Conservation (phyloP, 2,329 filamentous ascomycete genomes). For the Grosmannia serpens region DNA sequence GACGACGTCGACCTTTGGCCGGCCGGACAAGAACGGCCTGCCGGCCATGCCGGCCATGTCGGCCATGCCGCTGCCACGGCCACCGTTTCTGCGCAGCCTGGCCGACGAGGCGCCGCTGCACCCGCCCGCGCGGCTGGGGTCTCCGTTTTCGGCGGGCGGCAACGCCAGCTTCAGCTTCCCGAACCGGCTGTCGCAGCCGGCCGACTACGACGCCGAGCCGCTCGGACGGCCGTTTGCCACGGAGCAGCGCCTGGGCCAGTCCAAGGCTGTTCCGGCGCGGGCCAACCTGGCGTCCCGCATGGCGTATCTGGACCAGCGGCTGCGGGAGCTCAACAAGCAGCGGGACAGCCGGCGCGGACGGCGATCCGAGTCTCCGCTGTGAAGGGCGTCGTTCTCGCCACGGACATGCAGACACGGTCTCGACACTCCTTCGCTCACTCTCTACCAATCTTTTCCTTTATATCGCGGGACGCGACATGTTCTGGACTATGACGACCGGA, state of each 20-base stretch:
- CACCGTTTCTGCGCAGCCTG: background rate
- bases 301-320: constrained; percentile 46
- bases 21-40: background rate
- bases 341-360: constrained; percentile 18
- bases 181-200: constrained; percentile 39
- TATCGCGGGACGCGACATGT: background rate
- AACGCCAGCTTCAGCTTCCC: constrained; percentile 45
- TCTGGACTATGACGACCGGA: constrained; percentile 2
- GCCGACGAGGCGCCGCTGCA: constrained; percentile 20
- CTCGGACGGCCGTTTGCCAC: constrained; percentile 45
- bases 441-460: background rate
- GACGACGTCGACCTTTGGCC: constrained; percentile 1
- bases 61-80: constrained; percentile 13
- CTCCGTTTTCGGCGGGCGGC: constrained; percentile 34
- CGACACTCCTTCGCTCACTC: background rate
- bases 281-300: constrained; percentile 38
- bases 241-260: constrained; percentile 27
- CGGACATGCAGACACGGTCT: too few species aligned
- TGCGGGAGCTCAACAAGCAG: constrained; percentile 40
- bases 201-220: constrained; percentile 31
- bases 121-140: constrained; percentile 36
- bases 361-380: constrained; percentile 39
- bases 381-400: constrained; percentile 7
- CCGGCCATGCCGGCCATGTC: background rate
- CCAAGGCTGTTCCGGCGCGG: constrained; percentile 23